These are phyloP conservation scores for Hypoxylon lenormandii DNA, from an alignment of 495 filamentous ascomycete species.

Conservation along the genomic window DNA sequence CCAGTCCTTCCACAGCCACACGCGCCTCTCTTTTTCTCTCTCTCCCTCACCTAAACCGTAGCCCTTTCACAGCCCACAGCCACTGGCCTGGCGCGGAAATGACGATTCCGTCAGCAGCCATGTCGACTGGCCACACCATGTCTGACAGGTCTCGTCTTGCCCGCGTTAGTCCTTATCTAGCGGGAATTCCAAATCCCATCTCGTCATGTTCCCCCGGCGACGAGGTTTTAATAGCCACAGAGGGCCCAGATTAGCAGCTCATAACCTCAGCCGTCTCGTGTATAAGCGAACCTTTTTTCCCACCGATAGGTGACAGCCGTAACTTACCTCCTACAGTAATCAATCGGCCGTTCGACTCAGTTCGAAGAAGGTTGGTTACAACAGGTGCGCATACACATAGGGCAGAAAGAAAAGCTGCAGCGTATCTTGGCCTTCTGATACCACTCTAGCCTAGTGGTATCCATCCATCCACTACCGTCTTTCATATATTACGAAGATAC, in stretches of 20 bases:
- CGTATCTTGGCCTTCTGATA: slow-evolving; percentile 18
- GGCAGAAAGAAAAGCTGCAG: slow-evolving; percentile 12
- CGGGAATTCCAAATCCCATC: slow-evolving; percentile 15
- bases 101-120: slow-evolving; percentile 32
- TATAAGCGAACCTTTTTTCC: not conserved
- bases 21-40: slow-evolving; percentile 10
- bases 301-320: slow-evolving; percentile 10
- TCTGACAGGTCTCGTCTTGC: not conserved
- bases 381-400: slow-evolving; percentile 30
- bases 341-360: slow-evolving; percentile 14
- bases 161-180: slow-evolving; percentile 7
- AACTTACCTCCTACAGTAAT: slow-evolving; percentile 13
- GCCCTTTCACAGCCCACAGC: slow-evolving; percentile 6
- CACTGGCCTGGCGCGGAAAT: slow-evolving; percentile 36
- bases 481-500: slow-evolving; percentile 36
- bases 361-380: slow-evolving; percentile 17
- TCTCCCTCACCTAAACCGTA: not conserved
- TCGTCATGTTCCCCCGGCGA: slow-evolving; percentile 27
- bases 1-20: slow-evolving; percentile 22
- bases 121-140: slow-evolving; percentile 2
- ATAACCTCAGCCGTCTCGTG: slow-evolving; percentile 37
- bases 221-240: slow-evolving; percentile 37
- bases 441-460: slow-evolving; percentile 33
- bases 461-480: slow-evolving; percentile 16
- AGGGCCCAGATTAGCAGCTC: slow-evolving; percentile 12